Base-by-base conservation (phyloP, 345 rosid species). In the Ailanthus altissimus region DNA sequence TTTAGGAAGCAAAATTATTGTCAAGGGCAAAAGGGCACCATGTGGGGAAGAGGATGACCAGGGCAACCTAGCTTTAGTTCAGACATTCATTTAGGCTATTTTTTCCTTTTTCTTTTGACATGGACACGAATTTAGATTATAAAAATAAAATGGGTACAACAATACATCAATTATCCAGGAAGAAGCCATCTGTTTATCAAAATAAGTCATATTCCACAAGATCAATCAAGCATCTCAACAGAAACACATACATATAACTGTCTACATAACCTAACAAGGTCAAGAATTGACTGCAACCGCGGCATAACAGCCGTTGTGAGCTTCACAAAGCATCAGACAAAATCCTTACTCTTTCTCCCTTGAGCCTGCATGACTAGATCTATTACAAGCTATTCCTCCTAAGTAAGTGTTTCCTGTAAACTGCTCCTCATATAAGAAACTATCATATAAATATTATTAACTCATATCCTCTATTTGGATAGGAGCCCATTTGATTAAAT, bases 401-500 rank as follows among this genome's bases (percentile, higher is more conserved):
- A 53, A 40, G 45, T 26, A 53, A 15, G 12, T 26, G 7, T 46
- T 43, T 16, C 42, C 4, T 20, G 32, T 40, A 26, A 21, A 11
- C 40, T 45, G 46, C 65, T 23, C 10, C 49, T 53, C 36, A 36
- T 7, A 36, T 60, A n/a, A 28, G n/a, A 32, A 23, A 28, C 46
- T 49, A 36, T 49, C 6, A 36, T 51, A 14, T 14, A 62, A 50
- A 63, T 8, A 20, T 51, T 6, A 75, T 38, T 72, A 36, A 8
- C 21, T 28, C 64, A 50, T 51, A 81, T 28, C 26, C 23, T 67
- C 63, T 43, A 8, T 32, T 47, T 53, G 12, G 40, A 54, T 46
- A 11, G 53, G 36, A 77, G 47, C 45, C 68, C 20, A 6, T 23
- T 21, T 36, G 62, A n/a, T 75, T 72, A 56, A 78, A 59, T 36